These are phyloP conservation scores for Harringtonia aguacate DNA, from an alignment of 2,329 filamentous ascomycete genomes.

Conservation along the genomic window DNA sequence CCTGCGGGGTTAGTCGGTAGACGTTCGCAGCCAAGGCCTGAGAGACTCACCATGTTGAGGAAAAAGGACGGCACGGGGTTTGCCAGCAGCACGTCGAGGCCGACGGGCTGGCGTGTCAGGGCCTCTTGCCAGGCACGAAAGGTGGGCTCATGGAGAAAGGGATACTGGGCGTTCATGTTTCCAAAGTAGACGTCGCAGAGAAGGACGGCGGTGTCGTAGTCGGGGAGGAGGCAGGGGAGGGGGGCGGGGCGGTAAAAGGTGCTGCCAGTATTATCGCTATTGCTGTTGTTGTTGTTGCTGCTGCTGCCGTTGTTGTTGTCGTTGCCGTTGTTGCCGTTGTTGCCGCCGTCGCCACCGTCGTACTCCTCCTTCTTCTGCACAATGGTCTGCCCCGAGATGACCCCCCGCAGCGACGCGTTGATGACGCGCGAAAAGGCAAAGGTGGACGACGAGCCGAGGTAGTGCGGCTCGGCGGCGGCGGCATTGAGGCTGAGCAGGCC, in stretches of 20 bases:
- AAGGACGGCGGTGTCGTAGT: slow-evolving; percentile 6
- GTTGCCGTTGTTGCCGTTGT: no score
- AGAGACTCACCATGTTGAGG: no score
- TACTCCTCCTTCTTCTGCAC: no score
- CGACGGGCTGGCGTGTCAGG: background rate
- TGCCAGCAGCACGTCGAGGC: background rate
- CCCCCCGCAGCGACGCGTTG: slow-evolving; percentile 6
- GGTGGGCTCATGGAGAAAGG: slow-evolving; percentile 21
- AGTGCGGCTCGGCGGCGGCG: slow-evolving; percentile 23
- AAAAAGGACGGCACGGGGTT: slow-evolving; percentile 1
- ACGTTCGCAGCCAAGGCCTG: no score
- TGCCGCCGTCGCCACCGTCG: no score
- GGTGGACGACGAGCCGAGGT: slow-evolving; percentile 25
- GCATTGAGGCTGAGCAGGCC: slow-evolving; percentile 20
- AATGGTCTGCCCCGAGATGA: no score
- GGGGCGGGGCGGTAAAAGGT: no score
- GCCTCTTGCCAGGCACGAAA: background rate
- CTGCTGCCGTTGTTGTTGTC: no score
- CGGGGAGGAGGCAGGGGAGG: slow-evolving; percentile 6
- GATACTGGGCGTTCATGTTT: slow-evolving; percentile 22
- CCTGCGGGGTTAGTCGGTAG: background rate
- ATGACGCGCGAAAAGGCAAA: slow-evolving; percentile 21
- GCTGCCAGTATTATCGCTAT: no score
- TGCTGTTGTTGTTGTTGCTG: no score
- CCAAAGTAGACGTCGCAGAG: slow-evolving; percentile 20